phyloP scores from a whole-genome alignment of 805 yeast species.

The Novakomyces olei region DNA sequence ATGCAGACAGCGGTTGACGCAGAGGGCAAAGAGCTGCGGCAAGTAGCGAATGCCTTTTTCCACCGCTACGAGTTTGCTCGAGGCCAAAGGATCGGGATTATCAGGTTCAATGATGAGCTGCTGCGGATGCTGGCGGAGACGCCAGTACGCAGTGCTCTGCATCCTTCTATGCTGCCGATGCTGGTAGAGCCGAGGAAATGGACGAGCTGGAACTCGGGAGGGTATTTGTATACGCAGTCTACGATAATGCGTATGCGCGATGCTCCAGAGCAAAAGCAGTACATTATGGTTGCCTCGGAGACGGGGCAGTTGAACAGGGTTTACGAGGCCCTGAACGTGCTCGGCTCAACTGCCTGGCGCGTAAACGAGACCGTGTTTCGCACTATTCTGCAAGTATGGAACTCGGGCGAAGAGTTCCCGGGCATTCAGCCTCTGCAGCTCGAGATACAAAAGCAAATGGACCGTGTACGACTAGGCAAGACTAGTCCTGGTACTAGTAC shows the following conservation, averaged over 20 bases:
- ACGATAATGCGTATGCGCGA: conserved; percentile 55
- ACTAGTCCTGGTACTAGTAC: too few relatives aligned
- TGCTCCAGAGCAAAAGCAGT: conserved; percentile 75
- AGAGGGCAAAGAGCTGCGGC: conserved; percentile 36
- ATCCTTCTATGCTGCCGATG: conserved; percentile 86
- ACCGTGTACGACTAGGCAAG: too few relatives aligned
- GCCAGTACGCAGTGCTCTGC: conserved; percentile 36
- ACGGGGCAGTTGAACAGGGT: conserved; percentile 42
- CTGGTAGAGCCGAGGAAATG: conserved; percentile 74
- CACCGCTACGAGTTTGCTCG: conserved; percentile 66
- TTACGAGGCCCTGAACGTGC: conserved; percentile 59
- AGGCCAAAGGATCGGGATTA: conserved; percentile 63
- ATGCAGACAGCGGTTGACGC: conserved; percentile 68
- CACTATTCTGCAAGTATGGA: conserved; percentile 64
- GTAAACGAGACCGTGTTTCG: conserved; percentile 51
- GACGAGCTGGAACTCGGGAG: conserved; percentile 67
- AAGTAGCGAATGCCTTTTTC: conserved; percentile 71
- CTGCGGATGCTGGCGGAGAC: conserved; percentile 47
- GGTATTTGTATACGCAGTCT: conserved; percentile 45
- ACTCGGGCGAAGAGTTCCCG: conserved; percentile 50
- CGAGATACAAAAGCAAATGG: too few relatives aligned
- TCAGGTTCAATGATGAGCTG: conserved; percentile 51
- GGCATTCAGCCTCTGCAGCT: conserved; percentile 64
- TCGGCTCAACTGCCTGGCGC: conserved; percentile 85
- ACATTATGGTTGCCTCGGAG: conserved; percentile 63